Evolutionary conservation across 805 yeast species (phyloP).

Genomic region (Barnettozyma californica): DNA sequence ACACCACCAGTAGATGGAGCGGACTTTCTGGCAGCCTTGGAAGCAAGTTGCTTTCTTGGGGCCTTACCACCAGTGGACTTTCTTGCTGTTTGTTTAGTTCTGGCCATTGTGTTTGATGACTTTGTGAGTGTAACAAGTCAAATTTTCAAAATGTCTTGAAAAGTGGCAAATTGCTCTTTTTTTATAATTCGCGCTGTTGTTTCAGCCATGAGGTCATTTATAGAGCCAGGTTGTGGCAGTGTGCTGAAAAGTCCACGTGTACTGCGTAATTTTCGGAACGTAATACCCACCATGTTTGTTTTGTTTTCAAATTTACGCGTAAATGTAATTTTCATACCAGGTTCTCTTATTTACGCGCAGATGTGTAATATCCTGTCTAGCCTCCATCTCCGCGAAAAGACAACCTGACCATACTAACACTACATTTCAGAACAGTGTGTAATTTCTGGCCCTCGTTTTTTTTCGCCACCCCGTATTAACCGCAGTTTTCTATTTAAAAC

Average conservation of each 20-base stretch:
- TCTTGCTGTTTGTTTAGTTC: conserved; percentile 94
- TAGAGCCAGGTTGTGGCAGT: conserved; percentile 1
- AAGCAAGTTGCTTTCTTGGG: conserved; percentile 90
- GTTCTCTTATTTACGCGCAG: background rate
- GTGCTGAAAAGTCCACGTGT: background rate
- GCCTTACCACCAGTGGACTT: conserved; percentile 95
- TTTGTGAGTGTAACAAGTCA: background rate
- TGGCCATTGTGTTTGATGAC: conserved; percentile 52
- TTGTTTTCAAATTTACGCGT: conserved; percentile 3
- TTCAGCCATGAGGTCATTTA: background rate
- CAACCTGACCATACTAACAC: conserved; percentile 5
- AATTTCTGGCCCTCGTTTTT: background rate
- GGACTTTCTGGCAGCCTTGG: conserved; percentile 90
- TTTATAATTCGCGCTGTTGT: conserved; percentile 2
- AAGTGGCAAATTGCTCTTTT: conserved; percentile 6
- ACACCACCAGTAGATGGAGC: conserved; percentile 93
- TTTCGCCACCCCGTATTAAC: background rate
- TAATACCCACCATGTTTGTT: background rate
- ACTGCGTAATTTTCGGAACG: background rate
- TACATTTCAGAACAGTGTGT: conserved; percentile 1
- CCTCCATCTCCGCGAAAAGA: background rate
- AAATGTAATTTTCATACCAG: background rate
- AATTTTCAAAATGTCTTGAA: background rate
- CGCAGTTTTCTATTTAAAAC: conserved; percentile 2
- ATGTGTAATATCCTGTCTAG: background rate